Evolutionary conservation across 495 filamentous ascomycete genomes (phyloP).

Genomic region (Recurvomyces mirabilis): DNA sequence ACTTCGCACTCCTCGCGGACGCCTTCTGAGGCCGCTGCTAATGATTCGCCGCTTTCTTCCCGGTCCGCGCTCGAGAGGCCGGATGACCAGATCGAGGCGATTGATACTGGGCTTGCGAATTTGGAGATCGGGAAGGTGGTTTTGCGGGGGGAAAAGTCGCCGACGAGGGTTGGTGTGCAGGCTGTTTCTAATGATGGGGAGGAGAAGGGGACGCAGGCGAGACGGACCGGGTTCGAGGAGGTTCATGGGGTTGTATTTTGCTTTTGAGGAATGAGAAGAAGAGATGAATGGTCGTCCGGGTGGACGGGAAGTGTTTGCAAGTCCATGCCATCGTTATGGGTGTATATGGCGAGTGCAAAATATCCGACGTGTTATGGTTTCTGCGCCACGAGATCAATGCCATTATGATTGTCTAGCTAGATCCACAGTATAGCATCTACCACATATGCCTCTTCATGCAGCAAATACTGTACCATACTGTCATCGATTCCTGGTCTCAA

Average conservation of each 20-base stretch:
- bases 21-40: neutral
- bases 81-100: neutral
- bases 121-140: neutral
- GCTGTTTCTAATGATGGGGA: neutral
- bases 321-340: too few species aligned
- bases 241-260: constrained; percentile 5
- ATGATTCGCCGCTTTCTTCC: neutral
- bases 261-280: too few species aligned
- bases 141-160: neutral
- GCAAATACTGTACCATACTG: too few species aligned
- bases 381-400: too few species aligned
- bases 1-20: constrained; percentile 1
- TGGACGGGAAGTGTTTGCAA: too few species aligned
- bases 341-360: too few species aligned
- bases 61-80: neutral
- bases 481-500: too few species aligned
- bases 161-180: neutral
- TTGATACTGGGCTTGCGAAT: neutral
- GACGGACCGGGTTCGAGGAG: neutral
- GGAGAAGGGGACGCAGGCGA: neutral
- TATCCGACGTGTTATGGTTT: too few species aligned
- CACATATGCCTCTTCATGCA: too few species aligned
- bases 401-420: too few species aligned
- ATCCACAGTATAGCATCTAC: too few species aligned
- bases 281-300: too few species aligned